Evolutionary conservation across 352 stramenopile species (phyloP).

Genomic region (Pythium guiyangense): DNA sequence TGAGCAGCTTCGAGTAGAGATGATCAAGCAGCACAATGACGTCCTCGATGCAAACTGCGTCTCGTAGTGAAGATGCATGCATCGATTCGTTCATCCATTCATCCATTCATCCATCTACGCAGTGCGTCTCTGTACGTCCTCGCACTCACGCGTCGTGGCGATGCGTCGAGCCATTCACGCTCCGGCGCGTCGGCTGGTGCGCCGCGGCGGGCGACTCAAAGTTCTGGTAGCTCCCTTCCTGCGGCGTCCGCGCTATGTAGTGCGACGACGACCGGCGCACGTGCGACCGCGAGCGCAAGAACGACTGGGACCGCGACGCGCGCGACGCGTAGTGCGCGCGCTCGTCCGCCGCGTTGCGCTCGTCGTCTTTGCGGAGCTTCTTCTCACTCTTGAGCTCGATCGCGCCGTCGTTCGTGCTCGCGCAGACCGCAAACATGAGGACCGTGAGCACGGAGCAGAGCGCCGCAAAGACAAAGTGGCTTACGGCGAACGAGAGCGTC

Average conservation of each 20-base stretch:
- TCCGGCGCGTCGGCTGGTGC: slow-evolving; percentile 4
- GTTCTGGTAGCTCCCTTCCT: slow-evolving; percentile 70
- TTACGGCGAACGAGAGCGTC: slow-evolving; percentile 65
- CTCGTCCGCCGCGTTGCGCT: slow-evolving; percentile 23
- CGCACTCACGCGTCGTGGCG: background rate
- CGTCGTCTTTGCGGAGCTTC: slow-evolving; percentile 38
- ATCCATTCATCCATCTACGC: no score
- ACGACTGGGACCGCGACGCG: slow-evolving; percentile 73
- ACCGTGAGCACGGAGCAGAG: slow-evolving; percentile 67
- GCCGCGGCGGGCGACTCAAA: slow-evolving; percentile 61
- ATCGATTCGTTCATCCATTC: no score
- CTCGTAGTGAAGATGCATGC: no score
- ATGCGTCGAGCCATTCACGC: slow-evolving; percentile 6
- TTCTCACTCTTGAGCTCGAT: slow-evolving; percentile 77
- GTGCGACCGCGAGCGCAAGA: slow-evolving; percentile 57
- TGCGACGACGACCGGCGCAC: slow-evolving; percentile 48
- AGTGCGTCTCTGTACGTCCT: no score
- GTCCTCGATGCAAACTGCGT: no score
- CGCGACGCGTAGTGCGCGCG: slow-evolving; percentile 38
- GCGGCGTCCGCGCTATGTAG: slow-evolving; percentile 41
- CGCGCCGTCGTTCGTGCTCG: slow-evolving; percentile 75
- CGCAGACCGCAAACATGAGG: slow-evolving; percentile 72
- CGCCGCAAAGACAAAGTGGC: slow-evolving; percentile 70
- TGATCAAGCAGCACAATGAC: no score
- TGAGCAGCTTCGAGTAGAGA: no score